A percentile compares a stretch with the other conserved stretches of the same genome.
phyloP scores from a whole-genome alignment of 108 stramenopile species.

The Nitzschia putrida region DNA sequence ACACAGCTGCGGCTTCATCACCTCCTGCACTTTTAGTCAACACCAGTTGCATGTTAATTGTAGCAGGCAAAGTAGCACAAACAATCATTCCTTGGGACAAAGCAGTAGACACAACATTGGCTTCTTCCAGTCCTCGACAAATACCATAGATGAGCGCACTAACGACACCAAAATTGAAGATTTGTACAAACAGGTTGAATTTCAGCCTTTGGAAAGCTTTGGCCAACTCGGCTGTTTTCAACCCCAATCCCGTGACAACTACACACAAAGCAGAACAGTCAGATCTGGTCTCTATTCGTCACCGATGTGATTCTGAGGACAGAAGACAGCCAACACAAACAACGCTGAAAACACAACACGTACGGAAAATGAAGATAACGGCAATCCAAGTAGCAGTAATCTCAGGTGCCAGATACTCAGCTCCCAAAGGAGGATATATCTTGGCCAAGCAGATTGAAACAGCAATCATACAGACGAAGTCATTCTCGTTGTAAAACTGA shows the following conservation, averaged over 20 bases:
- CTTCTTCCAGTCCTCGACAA: constrained; percentile 47
- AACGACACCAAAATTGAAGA: constrained; percentile 76
- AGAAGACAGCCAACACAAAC: too few species aligned
- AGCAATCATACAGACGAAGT: constrained; percentile 65
- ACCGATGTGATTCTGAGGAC: too few species aligned
- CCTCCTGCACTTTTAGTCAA: constrained; percentile 75
- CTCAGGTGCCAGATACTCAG: constrained; percentile 66
- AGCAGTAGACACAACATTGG: constrained; percentile 40
- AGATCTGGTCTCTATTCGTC: too few species aligned
- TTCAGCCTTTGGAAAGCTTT: constrained; percentile 64
- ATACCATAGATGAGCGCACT: constrained; percentile 62
- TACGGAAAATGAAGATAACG: constrained; percentile 73
- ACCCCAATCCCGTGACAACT: constrained; percentile 69
- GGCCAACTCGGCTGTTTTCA: constrained; percentile 82
- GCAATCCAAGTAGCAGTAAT: constrained; percentile 82
- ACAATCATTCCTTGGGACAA: constrained; percentile 84
- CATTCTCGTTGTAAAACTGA: constrained; percentile 37
- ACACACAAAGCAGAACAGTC: background rate
- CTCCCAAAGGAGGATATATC: constrained; percentile 83
- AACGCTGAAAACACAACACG: background rate
- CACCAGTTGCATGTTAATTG: constrained; percentile 86
- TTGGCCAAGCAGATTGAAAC: constrained; percentile 65
- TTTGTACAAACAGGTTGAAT: constrained; percentile 79
- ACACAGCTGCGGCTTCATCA: constrained; percentile 82
- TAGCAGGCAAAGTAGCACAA: constrained; percentile 72